Conservation (phyloP, 257 asterid genomes). For the Nicotiana knightiana region DNA sequence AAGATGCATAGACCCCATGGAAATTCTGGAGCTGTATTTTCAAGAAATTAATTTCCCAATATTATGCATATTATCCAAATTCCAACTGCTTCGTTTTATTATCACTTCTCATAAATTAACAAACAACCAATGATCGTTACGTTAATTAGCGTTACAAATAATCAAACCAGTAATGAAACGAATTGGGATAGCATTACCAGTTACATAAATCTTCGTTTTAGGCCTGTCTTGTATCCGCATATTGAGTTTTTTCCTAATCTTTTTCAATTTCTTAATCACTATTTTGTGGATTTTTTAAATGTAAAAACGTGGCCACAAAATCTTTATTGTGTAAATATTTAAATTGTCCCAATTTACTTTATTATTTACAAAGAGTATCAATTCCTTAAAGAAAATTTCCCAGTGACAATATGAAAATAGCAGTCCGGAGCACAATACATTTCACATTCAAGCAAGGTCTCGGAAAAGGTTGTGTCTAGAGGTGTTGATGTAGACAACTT, state of each 20-base stretch:
- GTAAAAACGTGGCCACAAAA: not conserved
- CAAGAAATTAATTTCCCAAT: not conserved
- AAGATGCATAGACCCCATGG: not conserved
- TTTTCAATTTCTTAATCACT: not conserved
- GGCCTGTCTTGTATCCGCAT: not conserved
- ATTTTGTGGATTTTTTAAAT: no score
- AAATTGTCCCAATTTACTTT: not conserved
- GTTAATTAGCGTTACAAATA: not conserved
- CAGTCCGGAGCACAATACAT: no score
- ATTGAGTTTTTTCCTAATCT: not conserved
- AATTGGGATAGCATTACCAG: not conserved
- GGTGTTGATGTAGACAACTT: no score
- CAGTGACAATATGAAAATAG: not conserved
- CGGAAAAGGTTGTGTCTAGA: fast-evolving
- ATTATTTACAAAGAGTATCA: not conserved
- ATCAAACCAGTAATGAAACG: not conserved
- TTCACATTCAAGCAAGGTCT: no score
- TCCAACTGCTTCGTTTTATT: not conserved
- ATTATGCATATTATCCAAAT: not conserved
- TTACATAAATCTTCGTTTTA: not conserved
- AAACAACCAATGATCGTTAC: not conserved
- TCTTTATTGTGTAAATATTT: not conserved
- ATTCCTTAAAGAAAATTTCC: not conserved
- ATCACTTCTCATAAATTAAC: not conserved
- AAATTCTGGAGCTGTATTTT: not conserved